A percentile compares a stretch with the other conserved stretches of the same genome.
Conservation (phyloP, 2,329 filamentous ascomycete genomes). For the Neoarthrinium moseri region DNA sequence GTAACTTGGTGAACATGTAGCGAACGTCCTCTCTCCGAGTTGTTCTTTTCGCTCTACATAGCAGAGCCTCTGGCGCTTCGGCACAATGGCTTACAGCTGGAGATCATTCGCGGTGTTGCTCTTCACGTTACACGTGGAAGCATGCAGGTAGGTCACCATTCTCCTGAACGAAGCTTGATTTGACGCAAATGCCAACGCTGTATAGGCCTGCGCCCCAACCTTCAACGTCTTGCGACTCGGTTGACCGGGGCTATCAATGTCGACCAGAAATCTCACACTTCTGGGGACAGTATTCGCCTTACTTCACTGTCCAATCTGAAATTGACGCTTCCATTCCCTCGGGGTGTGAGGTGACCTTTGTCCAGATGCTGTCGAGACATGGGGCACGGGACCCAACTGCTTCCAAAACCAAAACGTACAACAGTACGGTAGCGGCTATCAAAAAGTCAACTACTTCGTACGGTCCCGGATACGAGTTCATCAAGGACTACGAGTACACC, state of each 20-base stretch:
- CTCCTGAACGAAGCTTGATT: no score
- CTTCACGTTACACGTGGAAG: no score
- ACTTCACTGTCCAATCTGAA: conserved; percentile 70
- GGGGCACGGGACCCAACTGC: conserved; percentile 79
- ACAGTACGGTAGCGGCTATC: conserved; percentile 62
- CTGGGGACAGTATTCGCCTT: conserved; percentile 89
- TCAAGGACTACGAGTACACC: conserved; percentile 68
- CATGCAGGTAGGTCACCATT: no score
- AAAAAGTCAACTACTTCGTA: conserved; percentile 57
- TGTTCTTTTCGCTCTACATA: no score
- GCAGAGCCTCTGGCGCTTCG: no score
- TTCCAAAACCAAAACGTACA: conserved; percentile 65
- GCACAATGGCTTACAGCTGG: no score
- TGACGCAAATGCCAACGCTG: no score
- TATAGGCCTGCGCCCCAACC: no score
- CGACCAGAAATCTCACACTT: conserved; percentile 58
- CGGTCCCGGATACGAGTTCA: conserved; percentile 63
- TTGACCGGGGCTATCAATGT: conserved; percentile 61
- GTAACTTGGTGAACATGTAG: no score
- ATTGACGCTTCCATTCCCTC: conserved; percentile 59
- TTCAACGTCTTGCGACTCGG: conserved; percentile 45
- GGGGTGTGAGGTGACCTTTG: conserved; percentile 76
- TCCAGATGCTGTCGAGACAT: conserved; percentile 78
- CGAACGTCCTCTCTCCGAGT: no score
- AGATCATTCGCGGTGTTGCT: no score